A percentile compares a stretch with the other conserved stretches of the same genome.
phyloP scores from a whole-genome alignment of 208 protist species.

The Trypanosoma cruzi region DNA sequence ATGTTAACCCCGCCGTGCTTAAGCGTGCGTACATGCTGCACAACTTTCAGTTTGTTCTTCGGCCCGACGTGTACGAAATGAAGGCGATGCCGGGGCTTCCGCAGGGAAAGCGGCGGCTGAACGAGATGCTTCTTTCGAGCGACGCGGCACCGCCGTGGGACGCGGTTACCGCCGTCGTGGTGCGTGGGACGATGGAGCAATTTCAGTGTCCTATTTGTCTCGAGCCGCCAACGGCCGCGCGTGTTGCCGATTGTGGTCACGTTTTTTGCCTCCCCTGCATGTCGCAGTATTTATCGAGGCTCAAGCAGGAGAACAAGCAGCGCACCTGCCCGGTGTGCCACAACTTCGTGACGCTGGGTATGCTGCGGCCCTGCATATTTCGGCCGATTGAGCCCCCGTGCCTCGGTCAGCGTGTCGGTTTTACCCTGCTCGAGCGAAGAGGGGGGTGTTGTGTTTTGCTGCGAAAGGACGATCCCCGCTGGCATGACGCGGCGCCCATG shows the following conservation, averaged over 20 bases:
- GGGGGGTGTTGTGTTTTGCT: slow-evolving; percentile 62
- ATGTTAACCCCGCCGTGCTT: slow-evolving; percentile 47
- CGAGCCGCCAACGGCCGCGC: slow-evolving; percentile 57
- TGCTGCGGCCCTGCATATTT: slow-evolving; percentile 69
- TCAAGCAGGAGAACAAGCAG: slow-evolving; percentile 45
- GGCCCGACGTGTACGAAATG: slow-evolving; percentile 54
- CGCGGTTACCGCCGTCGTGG: slow-evolving; percentile 78
- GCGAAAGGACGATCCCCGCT: slow-evolving; percentile 62
- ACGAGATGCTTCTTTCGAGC: slow-evolving; percentile 56
- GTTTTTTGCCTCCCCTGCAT: slow-evolving; percentile 82
- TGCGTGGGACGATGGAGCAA: slow-evolving; percentile 66
- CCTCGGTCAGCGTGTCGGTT: slow-evolving; percentile 39
- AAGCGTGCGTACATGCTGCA: slow-evolving; percentile 85
- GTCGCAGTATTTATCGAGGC: slow-evolving; percentile 62
- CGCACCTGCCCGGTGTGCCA: slow-evolving; percentile 83
- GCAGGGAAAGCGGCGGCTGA: slow-evolving; percentile 58
- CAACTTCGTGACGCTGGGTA: slow-evolving; percentile 39
- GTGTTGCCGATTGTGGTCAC: slow-evolving; percentile 90
- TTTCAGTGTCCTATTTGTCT: slow-evolving; percentile 90
- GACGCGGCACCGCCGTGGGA: slow-evolving; percentile 77
- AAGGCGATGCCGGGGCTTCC: slow-evolving; percentile 29
- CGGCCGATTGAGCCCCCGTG: slow-evolving; percentile 35
- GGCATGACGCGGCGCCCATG: background rate
- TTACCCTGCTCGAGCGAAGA: slow-evolving; percentile 69
- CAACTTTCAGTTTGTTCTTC: slow-evolving; percentile 90